These are phyloP conservation scores for Sphaerulina populicola DNA, from an alignment of 2,329 filamentous ascomycete species.

Conservation along the genomic window DNA sequence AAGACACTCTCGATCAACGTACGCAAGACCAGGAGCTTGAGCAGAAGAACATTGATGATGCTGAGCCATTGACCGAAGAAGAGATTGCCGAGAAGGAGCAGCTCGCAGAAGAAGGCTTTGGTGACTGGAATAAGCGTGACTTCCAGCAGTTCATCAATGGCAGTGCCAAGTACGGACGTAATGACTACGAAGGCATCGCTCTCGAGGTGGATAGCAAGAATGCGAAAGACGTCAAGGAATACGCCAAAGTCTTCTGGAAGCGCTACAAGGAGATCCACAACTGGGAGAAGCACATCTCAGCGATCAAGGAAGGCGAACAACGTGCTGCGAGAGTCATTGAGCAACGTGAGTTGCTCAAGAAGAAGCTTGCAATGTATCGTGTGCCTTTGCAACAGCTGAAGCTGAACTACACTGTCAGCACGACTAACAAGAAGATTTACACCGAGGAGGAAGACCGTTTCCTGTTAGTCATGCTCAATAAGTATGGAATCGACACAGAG, in stretches of 20 bases:
- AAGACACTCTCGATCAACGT: slow-evolving; percentile 76
- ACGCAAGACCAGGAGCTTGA: slow-evolving; percentile 80
- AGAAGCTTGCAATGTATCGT: slow-evolving; percentile 95
- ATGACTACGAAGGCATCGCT: slow-evolving; percentile 75
- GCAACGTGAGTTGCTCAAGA: slow-evolving; percentile 83
- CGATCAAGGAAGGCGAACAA: slow-evolving; percentile 89
- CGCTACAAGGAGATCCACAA: slow-evolving; percentile 85
- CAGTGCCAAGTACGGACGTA: slow-evolving; percentile 83
- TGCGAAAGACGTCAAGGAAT: slow-evolving; percentile 74
- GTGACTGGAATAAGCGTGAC: slow-evolving; percentile 91
- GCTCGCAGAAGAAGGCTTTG: slow-evolving; percentile 77
- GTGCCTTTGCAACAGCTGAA: slow-evolving; percentile 95
- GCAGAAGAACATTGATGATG: slow-evolving; percentile 88
- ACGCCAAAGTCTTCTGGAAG: slow-evolving; percentile 94
- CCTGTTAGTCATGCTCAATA: slow-evolving; percentile 84
- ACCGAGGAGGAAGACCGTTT: slow-evolving; percentile 98
- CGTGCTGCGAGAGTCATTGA: slow-evolving; percentile 80
- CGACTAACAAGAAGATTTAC: slow-evolving; percentile 99
- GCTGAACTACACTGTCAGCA: slow-evolving; percentile 97
- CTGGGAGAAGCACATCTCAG: slow-evolving; percentile 77
- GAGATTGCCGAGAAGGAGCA: slow-evolving; percentile 79
- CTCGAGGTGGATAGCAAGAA: slow-evolving; percentile 88
- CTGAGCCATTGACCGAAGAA: slow-evolving; percentile 76
- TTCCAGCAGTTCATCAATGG: slow-evolving; percentile 98
- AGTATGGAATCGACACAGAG: slow-evolving; percentile 84